These are phyloP conservation scores for Quercus phellos DNA, from an alignment of 331 rosid genomes.

Conservation along the genomic window DNA sequence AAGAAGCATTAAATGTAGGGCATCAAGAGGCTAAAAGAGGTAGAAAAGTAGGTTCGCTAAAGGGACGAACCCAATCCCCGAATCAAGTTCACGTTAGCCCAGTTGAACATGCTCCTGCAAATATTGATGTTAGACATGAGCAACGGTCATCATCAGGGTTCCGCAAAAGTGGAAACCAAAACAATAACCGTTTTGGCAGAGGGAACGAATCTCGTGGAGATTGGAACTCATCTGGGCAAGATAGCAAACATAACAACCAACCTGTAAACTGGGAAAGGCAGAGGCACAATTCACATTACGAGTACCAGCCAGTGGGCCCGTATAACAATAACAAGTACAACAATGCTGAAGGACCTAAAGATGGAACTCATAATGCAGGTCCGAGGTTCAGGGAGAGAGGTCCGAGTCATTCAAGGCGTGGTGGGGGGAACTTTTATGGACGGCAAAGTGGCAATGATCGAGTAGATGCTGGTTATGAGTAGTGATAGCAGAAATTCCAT, in stretches of 20 bases:
- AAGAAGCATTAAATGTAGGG: constrained; percentile 33
- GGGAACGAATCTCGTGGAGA: constrained; percentile 74
- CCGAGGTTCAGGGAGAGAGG: constrained; percentile 67
- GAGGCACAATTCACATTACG: constrained; percentile 52
- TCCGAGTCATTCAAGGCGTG: constrained; percentile 65
- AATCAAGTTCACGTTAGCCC: constrained; percentile 36
- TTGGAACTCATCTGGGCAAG: constrained; percentile 57
- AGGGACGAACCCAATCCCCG: constrained; percentile 51
- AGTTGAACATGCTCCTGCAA: constrained; percentile 39
- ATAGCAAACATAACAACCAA: constrained; percentile 46
- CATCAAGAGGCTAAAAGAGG: constrained; percentile 52
- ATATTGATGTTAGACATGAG: constrained; percentile 50
- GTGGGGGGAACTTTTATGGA: constrained; percentile 63
- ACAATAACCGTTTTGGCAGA: constrained; percentile 45
- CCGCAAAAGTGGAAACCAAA: constrained; percentile 59
- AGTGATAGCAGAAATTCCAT: constrained; percentile 8
- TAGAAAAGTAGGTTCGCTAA: constrained; percentile 41
- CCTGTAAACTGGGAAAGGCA: constrained; percentile 61
- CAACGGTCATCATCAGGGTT: constrained; percentile 52
- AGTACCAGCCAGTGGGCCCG: constrained; percentile 73
- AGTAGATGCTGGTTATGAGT: constrained; percentile 40
- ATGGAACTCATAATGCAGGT: constrained; percentile 37
- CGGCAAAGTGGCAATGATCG: constrained; percentile 46
- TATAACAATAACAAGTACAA: constrained; percentile 37
- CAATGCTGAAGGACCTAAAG: constrained; percentile 48